Evolutionary conservation across 805 yeast species (phyloP).

Genomic region (Cyberlindnera euphorbiiphila): DNA sequence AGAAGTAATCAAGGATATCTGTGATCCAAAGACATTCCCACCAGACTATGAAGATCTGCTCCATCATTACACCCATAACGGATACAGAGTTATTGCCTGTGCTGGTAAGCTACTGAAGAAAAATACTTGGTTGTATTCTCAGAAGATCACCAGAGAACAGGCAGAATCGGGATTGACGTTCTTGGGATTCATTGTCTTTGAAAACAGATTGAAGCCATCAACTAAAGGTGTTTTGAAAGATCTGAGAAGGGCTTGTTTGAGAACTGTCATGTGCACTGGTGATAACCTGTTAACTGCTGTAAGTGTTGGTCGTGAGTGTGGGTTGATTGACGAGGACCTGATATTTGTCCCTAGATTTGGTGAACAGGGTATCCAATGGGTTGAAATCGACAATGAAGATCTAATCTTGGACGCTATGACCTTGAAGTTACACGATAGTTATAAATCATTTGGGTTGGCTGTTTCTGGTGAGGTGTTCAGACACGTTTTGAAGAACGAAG

Average conservation of each 20-base stretch:
- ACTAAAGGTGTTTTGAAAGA: constrained; percentile 58
- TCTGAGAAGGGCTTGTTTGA: constrained; percentile 62
- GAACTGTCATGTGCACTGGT: constrained; percentile 97
- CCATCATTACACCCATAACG: constrained; percentile 85
- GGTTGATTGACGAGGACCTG: constrained; percentile 45
- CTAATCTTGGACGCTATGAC: constrained; percentile 61
- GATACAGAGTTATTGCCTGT: constrained; percentile 93
- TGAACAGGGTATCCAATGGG: constrained; percentile 47
- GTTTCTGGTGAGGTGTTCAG: constrained; percentile 92
- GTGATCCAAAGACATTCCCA: constrained; percentile 71
- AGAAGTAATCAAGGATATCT: constrained; percentile 79
- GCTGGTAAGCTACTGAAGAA: constrained; percentile 57
- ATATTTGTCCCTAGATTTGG: constrained; percentile 63
- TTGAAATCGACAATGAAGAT: constrained; percentile 58
- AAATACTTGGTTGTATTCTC: constrained; percentile 46
- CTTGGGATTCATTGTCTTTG: constrained; percentile 87
- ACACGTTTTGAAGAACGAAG: constrained; percentile 49
- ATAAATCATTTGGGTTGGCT: constrained; percentile 62
- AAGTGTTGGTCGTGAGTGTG: constrained; percentile 86
- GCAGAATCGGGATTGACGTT: constrained; percentile 70
- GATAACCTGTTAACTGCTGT: constrained; percentile 93
- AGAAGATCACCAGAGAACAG: constrained; percentile 51
- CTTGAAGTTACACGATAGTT: constrained; percentile 41
- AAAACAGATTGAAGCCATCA: constrained; percentile 76
- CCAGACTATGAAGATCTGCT: constrained; percentile 65